Base-by-base conservation (phyloP, 306 rosid genomes). In the Albizia julibrissin region DNA sequence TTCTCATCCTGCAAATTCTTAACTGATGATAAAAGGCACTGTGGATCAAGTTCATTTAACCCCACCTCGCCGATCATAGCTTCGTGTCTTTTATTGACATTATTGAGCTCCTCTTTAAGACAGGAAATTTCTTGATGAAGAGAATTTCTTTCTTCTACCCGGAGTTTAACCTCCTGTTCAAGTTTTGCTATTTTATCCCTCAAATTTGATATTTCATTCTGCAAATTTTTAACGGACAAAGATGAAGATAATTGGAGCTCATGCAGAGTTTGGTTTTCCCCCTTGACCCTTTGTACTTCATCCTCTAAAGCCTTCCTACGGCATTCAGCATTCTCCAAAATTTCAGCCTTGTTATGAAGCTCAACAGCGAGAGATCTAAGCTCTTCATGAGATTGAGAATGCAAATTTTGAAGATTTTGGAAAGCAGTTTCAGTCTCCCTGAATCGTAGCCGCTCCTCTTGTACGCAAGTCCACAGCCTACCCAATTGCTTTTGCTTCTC, bases 361-460 rank as follows among this genome's bases (percentile, higher is more conserved):
- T 96, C 97, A 64, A 89, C 73, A 40, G 89, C 90, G 73, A 93
- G 84, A 75, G 92, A 86, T 86, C 92, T 91, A 72, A 96, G 92
- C 71, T 96, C 97, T 82, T 92, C 98, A 85, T 92, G 96, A 72
- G 97, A 92, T 80, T 94, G 90, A 76, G 94, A 90, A 82, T 94
- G 98, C 89, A 91, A 81, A 85, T 92, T 87, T 89, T 94, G 99
- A 83, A 96, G 90, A 69, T 92, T 92, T 82, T 91, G 97, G 93
- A 96, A 94, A 69, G 99, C 99, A 64, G 95, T 94, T 88, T 96
- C 98, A 7, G 98, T 95, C 87, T 96, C 99, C 71, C 89, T 40
- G 71, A 90, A 96, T 43, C 93, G 86, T 80, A 85, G 78, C 67
- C 93, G 88, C 89, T 96, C 98, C 87, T 92, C 98, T 77, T 92